A percentile compares a stretch with the other conserved stretches of the same genome.
phyloP scores from a whole-genome alignment of 805 yeast species.

The Wickerhamiella kurtzmanii region DNA sequence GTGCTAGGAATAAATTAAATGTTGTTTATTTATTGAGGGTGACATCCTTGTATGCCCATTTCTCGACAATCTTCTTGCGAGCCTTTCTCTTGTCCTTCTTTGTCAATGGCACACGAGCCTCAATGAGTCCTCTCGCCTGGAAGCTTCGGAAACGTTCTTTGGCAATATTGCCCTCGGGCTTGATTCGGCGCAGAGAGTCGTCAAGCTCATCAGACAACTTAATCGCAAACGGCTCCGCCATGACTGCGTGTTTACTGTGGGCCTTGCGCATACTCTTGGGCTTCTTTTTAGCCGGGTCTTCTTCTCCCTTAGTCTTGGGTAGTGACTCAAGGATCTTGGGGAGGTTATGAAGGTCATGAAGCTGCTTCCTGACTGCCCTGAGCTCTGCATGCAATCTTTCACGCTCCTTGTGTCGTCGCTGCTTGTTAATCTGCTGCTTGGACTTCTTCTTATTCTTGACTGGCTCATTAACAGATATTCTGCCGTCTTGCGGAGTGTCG shows the following conservation, averaged over 20 bases:
- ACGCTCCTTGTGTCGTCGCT: slow-evolving; percentile 41
- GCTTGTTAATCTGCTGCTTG: slow-evolving; percentile 57
- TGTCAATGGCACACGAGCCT: slow-evolving; percentile 56
- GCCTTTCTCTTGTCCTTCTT: slow-evolving; percentile 47
- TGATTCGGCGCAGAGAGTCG: slow-evolving; percentile 68
- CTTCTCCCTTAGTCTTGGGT: background rate
- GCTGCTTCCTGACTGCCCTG: slow-evolving; percentile 45
- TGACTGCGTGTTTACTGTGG: slow-evolving; percentile 35
- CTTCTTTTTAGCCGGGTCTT: slow-evolving; percentile 13
- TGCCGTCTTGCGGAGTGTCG: slow-evolving; percentile 7
- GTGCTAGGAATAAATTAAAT: background rate
- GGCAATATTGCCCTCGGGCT: slow-evolving; percentile 80
- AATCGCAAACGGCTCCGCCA: slow-evolving; percentile 45
- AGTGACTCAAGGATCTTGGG: background rate
- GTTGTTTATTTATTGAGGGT: slow-evolving; percentile 1
- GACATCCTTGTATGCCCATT: slow-evolving; percentile 87
- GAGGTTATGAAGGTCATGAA: slow-evolving; percentile 36
- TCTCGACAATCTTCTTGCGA: slow-evolving; percentile 68
- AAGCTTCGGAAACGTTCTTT: slow-evolving; percentile 69
- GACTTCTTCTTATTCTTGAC: slow-evolving; percentile 62
- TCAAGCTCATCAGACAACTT: slow-evolving; percentile 81
- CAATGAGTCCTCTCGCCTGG: slow-evolving; percentile 78
- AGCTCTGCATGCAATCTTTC: slow-evolving; percentile 40
- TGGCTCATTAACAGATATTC: slow-evolving; percentile 58
- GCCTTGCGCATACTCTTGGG: slow-evolving; percentile 25